These are phyloP conservation scores for Colletotrichum godetiae DNA, from an alignment of 2,329 filamentous ascomycete genomes.

Conservation along the genomic window DNA sequence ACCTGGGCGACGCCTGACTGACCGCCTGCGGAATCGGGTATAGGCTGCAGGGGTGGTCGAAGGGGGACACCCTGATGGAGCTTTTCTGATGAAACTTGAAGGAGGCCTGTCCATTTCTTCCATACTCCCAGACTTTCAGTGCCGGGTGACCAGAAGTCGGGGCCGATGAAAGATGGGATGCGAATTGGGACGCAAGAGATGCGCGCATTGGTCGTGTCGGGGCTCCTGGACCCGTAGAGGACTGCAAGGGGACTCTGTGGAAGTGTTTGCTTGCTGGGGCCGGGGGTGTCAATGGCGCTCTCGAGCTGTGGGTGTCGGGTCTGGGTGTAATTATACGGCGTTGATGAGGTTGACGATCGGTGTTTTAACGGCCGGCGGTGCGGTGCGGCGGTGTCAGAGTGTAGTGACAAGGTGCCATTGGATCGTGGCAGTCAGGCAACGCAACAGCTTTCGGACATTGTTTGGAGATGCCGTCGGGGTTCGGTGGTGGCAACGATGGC, in stretches of 20 bases:
- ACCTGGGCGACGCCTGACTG: neutral
- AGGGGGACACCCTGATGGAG: neutral
- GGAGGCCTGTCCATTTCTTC: neutral
- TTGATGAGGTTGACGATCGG: conserved; percentile 10
- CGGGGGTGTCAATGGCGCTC: neutral
- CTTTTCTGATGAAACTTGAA: conserved; percentile 8
- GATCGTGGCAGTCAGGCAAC: neutral
- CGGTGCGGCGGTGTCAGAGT: conserved; percentile 21
- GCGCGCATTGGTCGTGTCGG: conserved; percentile 19
- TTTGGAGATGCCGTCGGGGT: conserved; percentile 31
- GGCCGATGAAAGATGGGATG: conserved; percentile 28
- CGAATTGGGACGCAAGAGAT: neutral
- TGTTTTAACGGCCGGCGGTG: conserved; percentile 20
- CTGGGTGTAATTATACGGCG: conserved; percentile 26
- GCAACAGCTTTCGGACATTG: conserved; percentile 24
- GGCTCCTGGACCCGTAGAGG: neutral
- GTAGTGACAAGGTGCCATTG: neutral
- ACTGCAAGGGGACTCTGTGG: neutral
- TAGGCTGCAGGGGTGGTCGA: conserved; percentile 8
- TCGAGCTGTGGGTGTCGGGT: conserved; percentile 23
- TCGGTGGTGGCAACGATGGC: conserved; percentile 30
- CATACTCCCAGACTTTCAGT: neutral
- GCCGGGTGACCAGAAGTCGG: conserved; percentile 12
- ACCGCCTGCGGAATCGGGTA: conserved; percentile 28
- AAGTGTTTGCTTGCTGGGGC: neutral